Evolutionary conservation across 2,329 filamentous ascomycete genomes (phyloP).

Genomic region (Rutstroemia sp.): DNA sequence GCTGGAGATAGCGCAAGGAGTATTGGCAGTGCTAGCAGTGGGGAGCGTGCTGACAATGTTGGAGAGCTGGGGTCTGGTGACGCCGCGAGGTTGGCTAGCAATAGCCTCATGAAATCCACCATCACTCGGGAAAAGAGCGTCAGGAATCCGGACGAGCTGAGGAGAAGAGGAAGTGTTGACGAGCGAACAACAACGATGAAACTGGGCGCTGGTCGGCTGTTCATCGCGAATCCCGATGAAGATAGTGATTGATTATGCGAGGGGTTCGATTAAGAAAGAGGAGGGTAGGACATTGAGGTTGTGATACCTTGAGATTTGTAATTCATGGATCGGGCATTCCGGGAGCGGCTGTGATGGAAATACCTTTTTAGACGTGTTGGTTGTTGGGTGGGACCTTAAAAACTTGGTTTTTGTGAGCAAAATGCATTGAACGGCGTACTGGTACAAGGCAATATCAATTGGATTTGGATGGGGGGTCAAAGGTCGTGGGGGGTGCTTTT

Average conservation of each 20-base stretch:
- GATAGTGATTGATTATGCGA: conserved; percentile 26
- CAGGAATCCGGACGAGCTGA: conserved; percentile 64
- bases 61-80: conserved; percentile 40
- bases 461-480: conserved; percentile 3
- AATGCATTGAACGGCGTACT: conserved; percentile 6
- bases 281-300: background rate
- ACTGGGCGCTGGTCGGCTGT: conserved; percentile 56
- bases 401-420: background rate
- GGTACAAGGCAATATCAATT: conserved; percentile 11
- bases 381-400: background rate
- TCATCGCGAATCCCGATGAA: conserved; percentile 75
- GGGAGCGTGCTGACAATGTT: conserved; percentile 52
- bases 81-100: conserved; percentile 46
- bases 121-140: conserved; percentile 58
- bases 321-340: background rate
- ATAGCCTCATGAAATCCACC: conserved; percentile 49
- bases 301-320: background rate
- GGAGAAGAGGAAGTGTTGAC: conserved; percentile 73
- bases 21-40: conserved; percentile 27
- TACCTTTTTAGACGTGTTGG: conserved; percentile 3
- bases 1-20: conserved; percentile 20
- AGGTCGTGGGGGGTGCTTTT: background rate
- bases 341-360: background rate
- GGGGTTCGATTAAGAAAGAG: background rate
- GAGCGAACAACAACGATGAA: conserved; percentile 70